phyloP scores from a whole-genome alignment of 495 filamentous ascomycete genomes.

The Amphirosellinia nigrospora region DNA sequence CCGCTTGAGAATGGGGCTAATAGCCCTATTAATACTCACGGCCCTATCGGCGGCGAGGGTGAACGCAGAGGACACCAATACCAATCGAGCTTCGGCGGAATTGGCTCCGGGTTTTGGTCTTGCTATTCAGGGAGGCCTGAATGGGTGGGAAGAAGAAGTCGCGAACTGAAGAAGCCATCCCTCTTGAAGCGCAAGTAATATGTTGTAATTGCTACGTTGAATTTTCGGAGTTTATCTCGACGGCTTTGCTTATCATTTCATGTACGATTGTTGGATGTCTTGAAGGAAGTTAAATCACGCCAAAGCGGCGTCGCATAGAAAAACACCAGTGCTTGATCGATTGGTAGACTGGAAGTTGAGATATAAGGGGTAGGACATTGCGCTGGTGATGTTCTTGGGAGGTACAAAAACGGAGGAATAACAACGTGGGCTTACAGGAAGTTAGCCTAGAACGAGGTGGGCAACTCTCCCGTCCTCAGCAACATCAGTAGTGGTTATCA shows the following conservation, averaged over 20 bases:
- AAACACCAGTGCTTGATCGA: background rate
- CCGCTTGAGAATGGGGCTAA: constrained; percentile 58
- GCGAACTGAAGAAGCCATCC: constrained; percentile 44
- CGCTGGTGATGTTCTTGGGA: background rate
- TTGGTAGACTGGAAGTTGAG: constrained; percentile 12
- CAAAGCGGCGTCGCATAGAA: constrained; percentile 5
- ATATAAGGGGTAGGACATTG: background rate
- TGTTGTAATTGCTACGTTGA: constrained; percentile 44
- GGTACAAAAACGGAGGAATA: constrained; percentile 1
- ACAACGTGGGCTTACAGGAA: background rate
- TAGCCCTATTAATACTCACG: constrained; percentile 53
- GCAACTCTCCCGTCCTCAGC: constrained; percentile 14
- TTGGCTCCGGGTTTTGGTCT: constrained; percentile 57
- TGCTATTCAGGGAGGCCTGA: constrained; percentile 57
- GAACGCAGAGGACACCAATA: constrained; percentile 62
- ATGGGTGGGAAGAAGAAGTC: constrained; percentile 64
- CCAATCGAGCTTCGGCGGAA: constrained; percentile 60
- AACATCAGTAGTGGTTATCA: constrained; percentile 28
- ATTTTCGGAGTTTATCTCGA: constrained; percentile 39
- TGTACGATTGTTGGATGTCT: constrained; percentile 37
- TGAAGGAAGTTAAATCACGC: constrained; percentile 25
- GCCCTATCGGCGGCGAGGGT: constrained; percentile 44
- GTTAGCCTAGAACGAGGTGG: background rate
- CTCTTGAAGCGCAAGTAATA: constrained; percentile 29
- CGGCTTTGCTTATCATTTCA: constrained; percentile 36